Conservation (phyloP, 148 eudicot genomes). For the Chenopodium berlandieri region DNA sequence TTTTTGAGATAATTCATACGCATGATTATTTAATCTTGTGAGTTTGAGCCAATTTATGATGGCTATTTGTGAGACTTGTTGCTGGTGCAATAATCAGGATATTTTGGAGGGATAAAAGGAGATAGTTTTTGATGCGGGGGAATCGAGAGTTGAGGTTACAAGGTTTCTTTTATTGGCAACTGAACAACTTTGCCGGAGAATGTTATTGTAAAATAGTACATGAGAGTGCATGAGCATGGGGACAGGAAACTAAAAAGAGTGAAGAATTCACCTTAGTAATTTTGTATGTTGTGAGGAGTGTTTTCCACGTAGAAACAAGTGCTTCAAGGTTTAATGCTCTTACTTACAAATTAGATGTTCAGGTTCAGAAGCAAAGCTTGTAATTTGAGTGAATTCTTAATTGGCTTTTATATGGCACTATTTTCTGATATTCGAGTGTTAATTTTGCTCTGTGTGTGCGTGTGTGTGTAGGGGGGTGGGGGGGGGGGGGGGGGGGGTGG, state of each 20-base stretch:
- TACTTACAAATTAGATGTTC: not conserved
- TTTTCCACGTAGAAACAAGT: not conserved
- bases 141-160: no score
- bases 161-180: not conserved
- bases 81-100: not conserved
- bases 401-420: not conserved
- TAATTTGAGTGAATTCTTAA: not conserved
- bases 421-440: not conserved
- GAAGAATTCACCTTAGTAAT: not conserved
- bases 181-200: no score
- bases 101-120: not conserved
- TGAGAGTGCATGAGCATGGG: not conserved
- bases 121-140: no score
- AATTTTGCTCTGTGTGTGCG: not conserved
- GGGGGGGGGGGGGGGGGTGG: not conserved
- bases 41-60: not conserved
- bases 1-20: no score
- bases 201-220: no score
- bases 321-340: not conserved
- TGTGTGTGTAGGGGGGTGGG: not conserved
- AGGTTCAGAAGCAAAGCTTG: constrained; percentile 3
- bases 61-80: not conserved
- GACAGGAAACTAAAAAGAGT: not conserved
- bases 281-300: not conserved
- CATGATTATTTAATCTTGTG: not conserved